phyloP scores from a whole-genome alignment of 2,329 filamentous ascomycete genomes.

The Epichloe gansuensis region DNA sequence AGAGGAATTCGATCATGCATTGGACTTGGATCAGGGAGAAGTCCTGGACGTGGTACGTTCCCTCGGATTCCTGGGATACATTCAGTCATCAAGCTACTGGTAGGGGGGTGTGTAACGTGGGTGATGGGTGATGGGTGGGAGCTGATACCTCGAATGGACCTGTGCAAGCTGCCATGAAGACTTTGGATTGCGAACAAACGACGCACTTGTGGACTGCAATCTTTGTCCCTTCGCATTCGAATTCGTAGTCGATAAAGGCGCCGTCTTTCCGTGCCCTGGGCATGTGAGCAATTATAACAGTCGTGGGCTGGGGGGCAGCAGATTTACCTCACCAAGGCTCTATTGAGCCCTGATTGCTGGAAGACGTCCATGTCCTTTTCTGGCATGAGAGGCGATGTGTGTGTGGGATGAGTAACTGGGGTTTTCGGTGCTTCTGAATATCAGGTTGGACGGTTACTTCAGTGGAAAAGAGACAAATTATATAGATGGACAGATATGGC shows the following conservation, averaged over 20 bases:
- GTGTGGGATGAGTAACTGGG: not conserved
- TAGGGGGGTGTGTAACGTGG: not conserved
- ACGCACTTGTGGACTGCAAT: not conserved
- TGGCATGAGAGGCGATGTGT: not conserved
- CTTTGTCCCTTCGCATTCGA: not conserved
- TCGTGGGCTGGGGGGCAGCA: not conserved
- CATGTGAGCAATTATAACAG: not conserved
- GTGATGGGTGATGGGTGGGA: not conserved
- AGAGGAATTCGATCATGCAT: not conserved
- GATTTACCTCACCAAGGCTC: not conserved
- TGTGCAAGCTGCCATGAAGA: constrained; percentile 1
- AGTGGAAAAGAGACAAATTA: not conserved
- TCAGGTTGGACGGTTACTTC: not conserved
- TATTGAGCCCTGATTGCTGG: not conserved
- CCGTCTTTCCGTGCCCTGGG: not conserved
- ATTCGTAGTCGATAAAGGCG: not conserved
- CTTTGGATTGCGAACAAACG: constrained; percentile 1
- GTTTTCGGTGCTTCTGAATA: not conserved
- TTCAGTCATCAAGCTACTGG: not conserved
- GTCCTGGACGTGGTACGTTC: not conserved
- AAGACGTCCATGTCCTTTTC: not conserved
- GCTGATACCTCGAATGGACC: not conserved
- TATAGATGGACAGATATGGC: not conserved
- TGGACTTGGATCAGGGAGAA: not conserved
- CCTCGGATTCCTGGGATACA: not conserved